Percentiles rank a stretch among this genome's conserved stretches.
These are phyloP conservation scores for Allium cepa DNA, from an alignment of 106 monocot genomes.

Conservation along the genomic window DNA sequence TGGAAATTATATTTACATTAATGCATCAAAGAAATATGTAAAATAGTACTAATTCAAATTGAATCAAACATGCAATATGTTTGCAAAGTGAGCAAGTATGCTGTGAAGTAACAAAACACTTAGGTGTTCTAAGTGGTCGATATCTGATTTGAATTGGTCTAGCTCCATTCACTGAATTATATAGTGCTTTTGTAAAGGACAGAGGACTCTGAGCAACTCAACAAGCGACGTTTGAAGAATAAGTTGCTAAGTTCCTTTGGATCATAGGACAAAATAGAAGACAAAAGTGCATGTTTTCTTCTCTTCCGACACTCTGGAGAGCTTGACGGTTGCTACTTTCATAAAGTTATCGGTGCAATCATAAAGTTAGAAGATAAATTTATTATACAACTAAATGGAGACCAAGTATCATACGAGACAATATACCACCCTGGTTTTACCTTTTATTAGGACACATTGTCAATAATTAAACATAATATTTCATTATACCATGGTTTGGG, in stretches of 20 bases:
- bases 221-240: not conserved
- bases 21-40: too few species aligned
- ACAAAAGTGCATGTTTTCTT: not conserved
- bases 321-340: not conserved
- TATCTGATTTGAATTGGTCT: not conserved
- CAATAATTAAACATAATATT: not conserved
- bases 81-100: too few species aligned
- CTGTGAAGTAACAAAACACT: too few species aligned
- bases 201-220: not conserved
- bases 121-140: not conserved
- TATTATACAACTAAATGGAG: not conserved
- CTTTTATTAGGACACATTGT: not conserved
- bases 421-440: not conserved
- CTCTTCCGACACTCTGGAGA: not conserved
- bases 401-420: not conserved
- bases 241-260: constrained; percentile 1
- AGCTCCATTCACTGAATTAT: not conserved
- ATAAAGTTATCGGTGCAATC: not conserved
- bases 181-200: not conserved
- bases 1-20: too few species aligned
- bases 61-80: too few species aligned
- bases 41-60: too few species aligned
- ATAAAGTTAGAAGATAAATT: not conserved
- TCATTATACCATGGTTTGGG: not conserved
- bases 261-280: not conserved